Base-by-base conservation (phyloP, 192 early-diverging fungal species). In the Linnemannia exigua region DNA sequence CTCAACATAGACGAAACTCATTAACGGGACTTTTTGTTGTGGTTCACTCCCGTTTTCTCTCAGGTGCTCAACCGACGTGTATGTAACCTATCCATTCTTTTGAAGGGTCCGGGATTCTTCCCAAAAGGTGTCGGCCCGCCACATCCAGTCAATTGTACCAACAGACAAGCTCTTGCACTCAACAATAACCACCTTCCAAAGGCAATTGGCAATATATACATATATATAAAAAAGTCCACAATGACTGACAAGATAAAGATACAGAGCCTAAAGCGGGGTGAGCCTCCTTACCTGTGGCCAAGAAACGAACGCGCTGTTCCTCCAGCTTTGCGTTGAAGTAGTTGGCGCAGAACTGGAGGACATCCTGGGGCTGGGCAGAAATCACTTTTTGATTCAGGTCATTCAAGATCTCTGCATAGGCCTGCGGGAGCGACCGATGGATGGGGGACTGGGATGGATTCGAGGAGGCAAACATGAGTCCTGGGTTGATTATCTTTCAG, bases 301-400 rank as follows among this genome's bases (percentile, higher is more conserved):
- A 48, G 70, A 88, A 88, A 16, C 88, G 88, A 33, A 88, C 82
- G 54, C 94, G 92, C 87, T 97, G 95, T 81, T 97, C 96, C 2
- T 92, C 91, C 50, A 99, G 88, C 88, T 98, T 97, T 46, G 91
- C 87, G 86, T 96, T 91, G 87, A 99, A 99, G 84, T 95, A 97
- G 74, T 95, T 91, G 33, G 97, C 95, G 88, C 97, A 98, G 88
- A 97, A 99, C 90, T 97, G 95, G 85, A 95, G 93, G 68, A 98
- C 94, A 89, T 99, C 98, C 51, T 93, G 84, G 9, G 98, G 98
- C 74, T 96, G 95, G 41, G 88, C 88, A 76, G 92, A 88, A 68
- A 94, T 91, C 37, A 99, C 91, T 63, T 93, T 93, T 75, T 93
- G 89, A 88, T 95, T 95, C 47, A 99, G 90, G 80, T 98, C 98